Percentiles rank a stretch among this genome's conserved stretches.
These are phyloP conservation scores for Chamaecyparis obtusa DNA, from an alignment of 75 land plant species.

Conservation along the genomic window DNA sequence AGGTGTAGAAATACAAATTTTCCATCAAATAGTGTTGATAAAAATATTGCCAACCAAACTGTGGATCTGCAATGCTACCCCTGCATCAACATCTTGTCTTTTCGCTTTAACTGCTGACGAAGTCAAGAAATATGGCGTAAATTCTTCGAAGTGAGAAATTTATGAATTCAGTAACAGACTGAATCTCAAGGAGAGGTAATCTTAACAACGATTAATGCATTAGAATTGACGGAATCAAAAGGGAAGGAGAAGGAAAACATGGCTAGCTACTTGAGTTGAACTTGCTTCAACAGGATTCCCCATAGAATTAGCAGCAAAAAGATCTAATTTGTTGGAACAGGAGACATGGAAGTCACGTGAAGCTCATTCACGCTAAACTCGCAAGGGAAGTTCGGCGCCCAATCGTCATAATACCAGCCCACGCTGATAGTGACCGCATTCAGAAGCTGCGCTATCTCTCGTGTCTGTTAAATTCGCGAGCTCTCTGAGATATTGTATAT, in stretches of 20 bases:
- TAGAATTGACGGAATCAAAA: background rate
- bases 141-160: background rate
- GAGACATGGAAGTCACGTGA: no score
- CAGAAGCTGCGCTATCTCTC: no score
- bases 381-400: no score
- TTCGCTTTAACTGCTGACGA: background rate
- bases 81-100: background rate
- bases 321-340: background rate
- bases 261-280: background rate
- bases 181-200: background rate
- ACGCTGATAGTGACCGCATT: no score
- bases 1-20: background rate
- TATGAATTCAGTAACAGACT: background rate
- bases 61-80: background rate
- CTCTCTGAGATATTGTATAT: no score
- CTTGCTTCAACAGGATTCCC: background rate
- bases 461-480: no score
- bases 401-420: no score
- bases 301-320: background rate
- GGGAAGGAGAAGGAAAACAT: background rate
- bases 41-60: background rate
- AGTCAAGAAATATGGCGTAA: background rate
- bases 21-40: background rate
- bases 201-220: background rate
- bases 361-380: no score